A percentile compares a stretch with the other conserved stretches of the same genome.
phyloP scores from a whole-genome alignment of 2,329 filamentous ascomycete genomes.

The Hymenoscyphus fructigenus region DNA sequence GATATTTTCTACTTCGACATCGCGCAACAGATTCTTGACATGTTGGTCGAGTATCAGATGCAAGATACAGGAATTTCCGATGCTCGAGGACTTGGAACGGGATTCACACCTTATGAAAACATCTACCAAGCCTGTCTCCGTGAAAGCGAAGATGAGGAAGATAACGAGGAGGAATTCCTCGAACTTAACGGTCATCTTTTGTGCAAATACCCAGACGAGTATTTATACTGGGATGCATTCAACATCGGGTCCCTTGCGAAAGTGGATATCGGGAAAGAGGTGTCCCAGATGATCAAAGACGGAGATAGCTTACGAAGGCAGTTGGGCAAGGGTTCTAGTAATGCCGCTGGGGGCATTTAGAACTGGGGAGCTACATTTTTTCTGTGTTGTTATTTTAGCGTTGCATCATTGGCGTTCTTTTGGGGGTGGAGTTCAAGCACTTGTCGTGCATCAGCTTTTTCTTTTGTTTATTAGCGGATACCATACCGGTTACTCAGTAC shows the following conservation, averaged over 20 bases:
- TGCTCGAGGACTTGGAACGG: slow-evolving; percentile 44
- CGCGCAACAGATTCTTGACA: slow-evolving; percentile 42
- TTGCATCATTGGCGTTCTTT: slow-evolving; percentile 4
- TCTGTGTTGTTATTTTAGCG: background rate
- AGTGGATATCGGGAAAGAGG: slow-evolving; percentile 34
- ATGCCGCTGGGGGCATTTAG: slow-evolving; percentile 2
- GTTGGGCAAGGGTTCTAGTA: slow-evolving; percentile 1
- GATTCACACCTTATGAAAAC: slow-evolving; percentile 24
- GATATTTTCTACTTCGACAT: slow-evolving; percentile 45
- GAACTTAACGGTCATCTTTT: slow-evolving; percentile 29
- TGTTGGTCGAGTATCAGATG: slow-evolving; percentile 50
- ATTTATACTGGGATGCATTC: slow-evolving; percentile 54
- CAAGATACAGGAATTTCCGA: slow-evolving; percentile 44
- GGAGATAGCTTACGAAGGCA: slow-evolving; percentile 22
- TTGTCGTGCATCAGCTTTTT: background rate
- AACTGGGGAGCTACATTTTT: background rate
- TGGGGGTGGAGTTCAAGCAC: background rate
- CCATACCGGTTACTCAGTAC: slow-evolving; percentile 5
- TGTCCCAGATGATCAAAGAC: slow-evolving; percentile 28
- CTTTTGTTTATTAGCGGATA: slow-evolving; percentile 9
- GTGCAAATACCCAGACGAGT: slow-evolving; percentile 43
- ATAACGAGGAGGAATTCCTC: slow-evolving; percentile 9
- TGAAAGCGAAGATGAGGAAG: slow-evolving; percentile 23
- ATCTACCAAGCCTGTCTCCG: slow-evolving; percentile 29
- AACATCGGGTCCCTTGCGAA: slow-evolving; percentile 43